Percentiles rank a stretch among this genome's conserved stretches.
phyloP scores from a whole-genome alignment of 2,329 filamentous ascomycete species.

The Exophiala viscosa region DNA sequence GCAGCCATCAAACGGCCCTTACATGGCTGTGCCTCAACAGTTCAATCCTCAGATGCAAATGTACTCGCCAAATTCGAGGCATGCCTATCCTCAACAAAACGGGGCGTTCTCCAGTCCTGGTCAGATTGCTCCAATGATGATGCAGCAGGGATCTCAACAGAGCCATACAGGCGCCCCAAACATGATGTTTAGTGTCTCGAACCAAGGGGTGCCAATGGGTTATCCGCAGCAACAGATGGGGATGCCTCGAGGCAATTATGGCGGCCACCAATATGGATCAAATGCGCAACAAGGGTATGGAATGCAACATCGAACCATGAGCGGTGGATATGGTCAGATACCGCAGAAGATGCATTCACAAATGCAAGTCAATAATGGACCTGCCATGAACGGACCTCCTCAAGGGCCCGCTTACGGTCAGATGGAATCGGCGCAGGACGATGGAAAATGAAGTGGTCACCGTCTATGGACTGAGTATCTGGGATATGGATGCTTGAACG shows the following conservation, averaged over 20 bases:
- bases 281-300: slow-evolving; percentile 64
- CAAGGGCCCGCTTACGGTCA: slow-evolving; percentile 24
- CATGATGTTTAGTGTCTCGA: slow-evolving; percentile 36
- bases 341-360: slow-evolving; percentile 42
- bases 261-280: slow-evolving; percentile 60
- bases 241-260: slow-evolving; percentile 57
- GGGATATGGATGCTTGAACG: too few relatives aligned
- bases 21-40: slow-evolving; percentile 68
- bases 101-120: slow-evolving; percentile 82
- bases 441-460: slow-evolving; percentile 22
- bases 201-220: slow-evolving; percentile 64
- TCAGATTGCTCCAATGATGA: slow-evolving; percentile 86
- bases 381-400: slow-evolving; percentile 24
- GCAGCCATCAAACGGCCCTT: slow-evolving; percentile 62
- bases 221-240: slow-evolving; percentile 66
- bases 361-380: slow-evolving; percentile 31
- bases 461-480: too few relatives aligned
- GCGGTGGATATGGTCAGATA: slow-evolving; percentile 53
- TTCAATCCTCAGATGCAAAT: slow-evolving; percentile 72
- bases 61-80: slow-evolving; percentile 72
- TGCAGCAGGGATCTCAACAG: slow-evolving; percentile 88
- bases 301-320: slow-evolving; percentile 54
- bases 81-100: slow-evolving; percentile 59
- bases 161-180: slow-evolving; percentile 74
- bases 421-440: slow-evolving; percentile 20